Base-by-base conservation (phyloP, 1,284 basidiomycete species). In the Trichosporon coremiiforme region DNA sequence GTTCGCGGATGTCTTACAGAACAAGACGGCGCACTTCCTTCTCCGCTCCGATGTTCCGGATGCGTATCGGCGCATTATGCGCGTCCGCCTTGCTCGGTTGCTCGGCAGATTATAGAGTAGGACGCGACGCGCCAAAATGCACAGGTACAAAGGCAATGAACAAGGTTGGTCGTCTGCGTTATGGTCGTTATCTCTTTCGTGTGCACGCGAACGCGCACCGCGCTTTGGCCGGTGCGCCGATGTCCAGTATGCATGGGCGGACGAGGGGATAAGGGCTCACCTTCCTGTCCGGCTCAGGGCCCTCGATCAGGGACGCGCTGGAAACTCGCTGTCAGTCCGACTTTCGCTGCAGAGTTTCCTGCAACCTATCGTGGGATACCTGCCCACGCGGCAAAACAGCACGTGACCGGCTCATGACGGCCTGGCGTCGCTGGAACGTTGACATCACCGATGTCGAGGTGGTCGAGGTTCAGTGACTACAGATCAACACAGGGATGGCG, bases 401-500 rank as follows among this genome's bases (percentile, higher is more conserved):
- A 33, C 57, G 29, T 62, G 29, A 62, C 17, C 5, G 8, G 29
- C 1, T 33, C 17, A 53, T 53, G 50, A 22, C 5, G 20, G 20
- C 50, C 50, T 25, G 50, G 20, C 25, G 25, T 25, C 25, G 25
- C 25, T 25, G 25, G 25, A 25, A 25, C 50, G 50, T 53, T 53
- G 50, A 53, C 50, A 53, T 53, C 50, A 53, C 50, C 50, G 50
- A 25, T 22, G 50, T 50, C 41, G 5, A 45, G 10, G 17, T 45
- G 15, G 41, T 25, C 5, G 15, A 5, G n/a, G 10, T 7, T 2
- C 20, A 10, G 22, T 8, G 20, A 17, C 50, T 25, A 53, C 50
- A 53, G 7, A 53, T 20, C 7, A 17, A 38, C 25, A 25, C 25
- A 25, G 25, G 25, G 13, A 75, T 74, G 71, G 71, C 71, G 64